phyloP scores from a whole-genome alignment of 345 rosid species.

The Schrenkiella parvula region DNA sequence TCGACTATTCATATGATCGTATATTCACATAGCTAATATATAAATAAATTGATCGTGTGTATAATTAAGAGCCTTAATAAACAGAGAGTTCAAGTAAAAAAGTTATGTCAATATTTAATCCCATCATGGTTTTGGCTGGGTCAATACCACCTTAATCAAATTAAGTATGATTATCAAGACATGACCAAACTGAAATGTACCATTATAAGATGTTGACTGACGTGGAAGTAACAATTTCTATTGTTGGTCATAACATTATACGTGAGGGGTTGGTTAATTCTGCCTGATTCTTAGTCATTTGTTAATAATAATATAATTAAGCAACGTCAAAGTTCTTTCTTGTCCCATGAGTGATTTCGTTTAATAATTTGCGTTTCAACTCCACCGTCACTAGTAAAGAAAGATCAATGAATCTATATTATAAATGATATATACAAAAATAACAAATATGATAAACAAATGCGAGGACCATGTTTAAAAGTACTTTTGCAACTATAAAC shows the following conservation, averaged over 20 bases:
- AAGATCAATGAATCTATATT: background rate
- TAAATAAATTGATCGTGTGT: too few relatives aligned
- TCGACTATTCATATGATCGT: background rate
- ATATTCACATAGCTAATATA: constrained; percentile 9
- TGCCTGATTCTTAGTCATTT: background rate
- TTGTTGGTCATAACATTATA: background rate
- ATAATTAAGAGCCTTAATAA: too few relatives aligned
- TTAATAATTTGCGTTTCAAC: background rate
- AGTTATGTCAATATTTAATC: background rate
- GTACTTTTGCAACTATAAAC: constrained; percentile 10
- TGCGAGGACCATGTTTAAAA: background rate
- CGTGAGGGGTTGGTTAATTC: constrained; percentile 7
- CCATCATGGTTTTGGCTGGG: background rate
- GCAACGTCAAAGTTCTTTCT: constrained; percentile 5
- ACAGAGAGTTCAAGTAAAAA: background rate
- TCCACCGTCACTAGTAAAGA: constrained; percentile 11
- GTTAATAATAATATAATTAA: background rate
- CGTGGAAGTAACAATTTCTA: constrained; percentile 7
- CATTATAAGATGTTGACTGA: background rate
- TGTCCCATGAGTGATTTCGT: background rate
- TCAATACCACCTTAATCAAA: background rate
- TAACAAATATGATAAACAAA: background rate
- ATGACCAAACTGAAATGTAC: constrained; percentile 18
- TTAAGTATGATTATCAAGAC: constrained; percentile 8
- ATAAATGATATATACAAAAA: background rate